These are phyloP conservation scores for Adansonia grandidieri DNA, from an alignment of 441 rosid species.

Conservation along the genomic window DNA sequence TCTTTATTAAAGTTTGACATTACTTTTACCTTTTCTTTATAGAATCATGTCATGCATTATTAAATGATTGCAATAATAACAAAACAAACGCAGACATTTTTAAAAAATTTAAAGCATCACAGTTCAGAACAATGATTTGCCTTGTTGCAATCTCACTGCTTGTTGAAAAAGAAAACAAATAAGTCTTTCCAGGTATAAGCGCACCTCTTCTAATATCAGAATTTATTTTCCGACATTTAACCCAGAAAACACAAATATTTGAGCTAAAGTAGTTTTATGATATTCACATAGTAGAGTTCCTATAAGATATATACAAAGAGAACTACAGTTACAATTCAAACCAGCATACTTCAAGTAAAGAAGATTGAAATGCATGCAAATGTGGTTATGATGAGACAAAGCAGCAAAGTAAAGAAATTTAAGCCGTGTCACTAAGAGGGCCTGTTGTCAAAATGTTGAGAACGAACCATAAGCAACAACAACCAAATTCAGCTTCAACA, in stretches of 20 bases:
- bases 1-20: background rate
- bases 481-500: slow-evolving; percentile 17
- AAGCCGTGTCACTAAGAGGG: background rate
- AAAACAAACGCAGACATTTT: background rate
- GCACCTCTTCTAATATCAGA: background rate
- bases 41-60: background rate
- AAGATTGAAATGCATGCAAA: slow-evolving; percentile 8
- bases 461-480: background rate
- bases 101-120: background rate
- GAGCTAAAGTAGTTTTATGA: background rate
- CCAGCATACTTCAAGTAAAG: background rate
- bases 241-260: background rate
- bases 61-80: background rate
- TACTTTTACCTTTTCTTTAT: background rate
- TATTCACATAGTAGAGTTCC: background rate
- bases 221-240: background rate
- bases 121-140: background rate
- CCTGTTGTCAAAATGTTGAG: background rate
- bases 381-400: background rate
- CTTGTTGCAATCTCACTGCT: background rate
- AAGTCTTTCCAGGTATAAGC: background rate
- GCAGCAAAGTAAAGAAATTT: background rate
- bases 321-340: background rate
- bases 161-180: background rate
- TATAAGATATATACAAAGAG: background rate